Evolutionary conservation across 208 protist species (phyloP).

Genomic region (Novymonas esmeraldas): DNA sequence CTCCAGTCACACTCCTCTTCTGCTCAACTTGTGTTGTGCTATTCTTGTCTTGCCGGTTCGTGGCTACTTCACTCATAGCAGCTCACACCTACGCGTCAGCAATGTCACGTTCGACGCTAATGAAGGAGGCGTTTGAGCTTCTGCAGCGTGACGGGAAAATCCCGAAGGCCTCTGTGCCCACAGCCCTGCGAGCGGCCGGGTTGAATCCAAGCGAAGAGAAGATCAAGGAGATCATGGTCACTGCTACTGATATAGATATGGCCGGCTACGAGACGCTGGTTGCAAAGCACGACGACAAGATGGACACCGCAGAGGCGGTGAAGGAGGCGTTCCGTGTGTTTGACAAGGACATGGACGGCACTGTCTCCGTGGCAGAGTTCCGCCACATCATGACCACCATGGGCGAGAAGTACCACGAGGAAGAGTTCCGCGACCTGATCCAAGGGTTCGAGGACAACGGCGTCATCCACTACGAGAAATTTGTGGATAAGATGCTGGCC

Average conservation of each 20-base stretch:
- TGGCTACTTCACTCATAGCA: too few relatives aligned
- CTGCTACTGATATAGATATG: slow-evolving; percentile 83
- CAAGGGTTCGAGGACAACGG: slow-evolving; percentile 91
- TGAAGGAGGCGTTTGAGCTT: slow-evolving; percentile 91
- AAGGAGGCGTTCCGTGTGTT: slow-evolving; percentile 97
- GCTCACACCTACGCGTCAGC: slow-evolving; percentile 1
- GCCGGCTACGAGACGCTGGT: slow-evolving; percentile 82
- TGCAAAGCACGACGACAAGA: slow-evolving; percentile 84
- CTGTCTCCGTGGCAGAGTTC: slow-evolving; percentile 95
- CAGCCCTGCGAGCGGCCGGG: slow-evolving; percentile 84
- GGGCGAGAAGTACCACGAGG: slow-evolving; percentile 96
- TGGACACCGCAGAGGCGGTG: slow-evolving; percentile 94
- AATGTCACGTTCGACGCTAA: slow-evolving; percentile 71
- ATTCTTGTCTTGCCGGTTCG: neutral
- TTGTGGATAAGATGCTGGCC: slow-evolving; percentile 90
- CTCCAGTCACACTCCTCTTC: neutral
- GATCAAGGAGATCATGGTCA: slow-evolving; percentile 87
- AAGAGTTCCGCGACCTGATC: slow-evolving; percentile 94
- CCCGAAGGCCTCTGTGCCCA: slow-evolving; percentile 84
- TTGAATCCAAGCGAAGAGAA: slow-evolving; percentile 93
- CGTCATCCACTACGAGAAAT: slow-evolving; percentile 90
- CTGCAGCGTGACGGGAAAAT: slow-evolving; percentile 91
- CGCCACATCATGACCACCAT: slow-evolving; percentile 97
- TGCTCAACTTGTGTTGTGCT: neutral
- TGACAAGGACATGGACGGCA: slow-evolving; percentile 96